These are phyloP conservation scores for Cymbidium sinense DNA, from an alignment of 106 monocot species.

Conservation along the genomic window DNA sequence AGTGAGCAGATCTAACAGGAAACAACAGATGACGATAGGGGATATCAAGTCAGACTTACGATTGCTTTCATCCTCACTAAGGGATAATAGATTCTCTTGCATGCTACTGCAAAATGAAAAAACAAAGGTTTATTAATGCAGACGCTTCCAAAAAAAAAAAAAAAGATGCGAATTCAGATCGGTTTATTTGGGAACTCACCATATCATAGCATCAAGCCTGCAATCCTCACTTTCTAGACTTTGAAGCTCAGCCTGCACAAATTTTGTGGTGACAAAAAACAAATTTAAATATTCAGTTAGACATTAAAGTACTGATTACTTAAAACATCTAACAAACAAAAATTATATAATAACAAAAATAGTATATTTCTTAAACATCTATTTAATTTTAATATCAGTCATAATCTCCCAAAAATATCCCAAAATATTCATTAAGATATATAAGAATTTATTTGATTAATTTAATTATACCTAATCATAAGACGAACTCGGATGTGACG, in stretches of 20 bases:
- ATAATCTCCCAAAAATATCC: too few relatives aligned
- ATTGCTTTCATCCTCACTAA: slow-evolving; percentile 14
- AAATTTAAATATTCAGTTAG: background rate
- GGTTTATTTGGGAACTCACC: slow-evolving; percentile 8
- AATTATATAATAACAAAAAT: background rate
- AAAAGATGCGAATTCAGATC: background rate
- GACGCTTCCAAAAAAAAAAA: too few relatives aligned
- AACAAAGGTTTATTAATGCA: too few relatives aligned
- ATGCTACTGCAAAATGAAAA: slow-evolving; percentile 7
- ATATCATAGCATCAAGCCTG: slow-evolving; percentile 22
- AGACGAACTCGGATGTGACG: too few relatives aligned
- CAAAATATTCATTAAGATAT: too few relatives aligned
- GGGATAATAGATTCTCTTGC: slow-evolving; percentile 13
- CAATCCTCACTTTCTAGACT: slow-evolving; percentile 12
- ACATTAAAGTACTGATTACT: background rate
- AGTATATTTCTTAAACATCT: background rate
- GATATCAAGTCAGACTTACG: slow-evolving; percentile 3
- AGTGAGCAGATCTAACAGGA: background rate
- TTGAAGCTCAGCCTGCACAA: slow-evolving; percentile 7
- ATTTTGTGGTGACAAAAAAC: background rate
- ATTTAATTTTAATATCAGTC: too few relatives aligned
- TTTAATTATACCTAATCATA: too few relatives aligned
- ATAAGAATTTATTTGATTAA: too few relatives aligned
- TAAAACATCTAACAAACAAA: background rate
- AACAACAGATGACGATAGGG: background rate